These are phyloP conservation scores for Trichoderma asperelloides DNA, from an alignment of 495 filamentous ascomycete genomes.

Conservation along the genomic window DNA sequence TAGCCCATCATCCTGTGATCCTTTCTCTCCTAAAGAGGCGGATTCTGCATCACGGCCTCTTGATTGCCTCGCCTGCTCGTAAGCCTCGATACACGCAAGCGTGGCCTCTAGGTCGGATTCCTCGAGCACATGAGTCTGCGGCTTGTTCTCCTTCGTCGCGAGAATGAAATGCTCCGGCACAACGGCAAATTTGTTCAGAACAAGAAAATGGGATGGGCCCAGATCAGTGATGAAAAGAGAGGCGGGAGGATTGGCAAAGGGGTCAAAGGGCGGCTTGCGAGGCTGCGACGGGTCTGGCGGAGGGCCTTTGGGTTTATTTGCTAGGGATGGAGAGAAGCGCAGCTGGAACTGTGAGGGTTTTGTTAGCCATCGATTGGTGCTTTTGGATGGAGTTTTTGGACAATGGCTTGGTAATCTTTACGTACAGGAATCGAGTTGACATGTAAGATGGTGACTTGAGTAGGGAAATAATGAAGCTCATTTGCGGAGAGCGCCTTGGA, in stretches of 20 bases:
- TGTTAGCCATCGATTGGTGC: slow-evolving; percentile 7
- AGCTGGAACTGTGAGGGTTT: slow-evolving; percentile 50
- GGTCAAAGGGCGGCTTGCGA: slow-evolving; percentile 45
- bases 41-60: slow-evolving; percentile 19
- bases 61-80: slow-evolving; percentile 25
- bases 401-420: neutral
- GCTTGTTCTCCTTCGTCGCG: slow-evolving; percentile 54
- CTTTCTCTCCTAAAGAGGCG: neutral
- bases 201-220: slow-evolving; percentile 50
- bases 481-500: slow-evolving; percentile 41
- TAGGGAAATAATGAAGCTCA: slow-evolving; percentile 51
- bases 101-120: slow-evolving; percentile 55
- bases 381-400: neutral
- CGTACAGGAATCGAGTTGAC: slow-evolving; percentile 46
- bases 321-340: slow-evolving; percentile 67
- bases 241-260: slow-evolving; percentile 58
- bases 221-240: slow-evolving; percentile 55
- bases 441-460: slow-evolving; percentile 46
- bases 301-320: slow-evolving; percentile 54
- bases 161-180: slow-evolving; percentile 76
- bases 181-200: slow-evolving; percentile 77
- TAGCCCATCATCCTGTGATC: slow-evolving; percentile 28
- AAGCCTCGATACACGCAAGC: slow-evolving; percentile 56
- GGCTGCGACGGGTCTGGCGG: slow-evolving; percentile 30
- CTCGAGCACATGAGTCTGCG: slow-evolving; percentile 62